Conservation (phyloP, 371 early-diverging fungal genomes). For the Rhizopus delemar region DNA sequence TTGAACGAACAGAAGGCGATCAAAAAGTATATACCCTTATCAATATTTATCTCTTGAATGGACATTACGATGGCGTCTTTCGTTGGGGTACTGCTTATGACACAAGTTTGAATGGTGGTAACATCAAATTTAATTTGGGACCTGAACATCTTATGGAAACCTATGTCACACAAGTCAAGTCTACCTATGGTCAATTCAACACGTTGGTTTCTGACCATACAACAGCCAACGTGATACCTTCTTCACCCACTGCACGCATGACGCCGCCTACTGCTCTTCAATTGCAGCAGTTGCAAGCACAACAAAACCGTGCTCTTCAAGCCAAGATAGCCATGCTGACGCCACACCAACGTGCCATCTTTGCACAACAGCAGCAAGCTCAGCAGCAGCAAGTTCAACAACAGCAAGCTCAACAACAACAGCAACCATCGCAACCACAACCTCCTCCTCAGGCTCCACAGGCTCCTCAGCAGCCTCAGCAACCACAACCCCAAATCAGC, state of each 20-base stretch:
- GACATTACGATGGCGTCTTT: constrained; percentile 58
- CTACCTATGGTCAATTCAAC: constrained; percentile 54
- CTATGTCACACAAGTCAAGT: constrained; percentile 56
- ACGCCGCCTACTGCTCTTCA: constrained; percentile 27
- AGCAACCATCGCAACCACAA: constrained; percentile 11
- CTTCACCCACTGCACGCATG: constrained; percentile 48
- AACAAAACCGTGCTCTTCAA: constrained; percentile 37
- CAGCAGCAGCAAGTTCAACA: constrained; percentile 15
- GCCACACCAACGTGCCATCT: constrained; percentile 28
- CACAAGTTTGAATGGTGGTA: constrained; percentile 61
- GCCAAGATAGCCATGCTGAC: constrained; percentile 33
- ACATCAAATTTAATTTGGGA: constrained; percentile 58
- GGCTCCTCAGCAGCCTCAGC: constrained; percentile 9
- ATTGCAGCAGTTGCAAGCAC: constrained; percentile 41
- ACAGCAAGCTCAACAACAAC: constrained; percentile 18
- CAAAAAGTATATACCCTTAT: constrained; percentile 59
- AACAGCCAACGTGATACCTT: constrained; percentile 48
- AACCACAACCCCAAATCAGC: constrained; percentile 24
- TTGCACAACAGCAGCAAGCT: constrained; percentile 18
- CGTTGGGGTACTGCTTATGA: constrained; percentile 60
- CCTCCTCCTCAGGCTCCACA: constrained; percentile 15
- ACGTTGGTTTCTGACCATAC: constrained; percentile 56
- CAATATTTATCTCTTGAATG: constrained; percentile 49
- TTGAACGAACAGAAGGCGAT: constrained; percentile 54
- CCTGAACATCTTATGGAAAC: constrained; percentile 61